Evolutionary conservation across 129 eudicot genomes (phyloP), one percentile per base, ranked within the genome.

Genomic region (Tagetes erecta): DNA sequence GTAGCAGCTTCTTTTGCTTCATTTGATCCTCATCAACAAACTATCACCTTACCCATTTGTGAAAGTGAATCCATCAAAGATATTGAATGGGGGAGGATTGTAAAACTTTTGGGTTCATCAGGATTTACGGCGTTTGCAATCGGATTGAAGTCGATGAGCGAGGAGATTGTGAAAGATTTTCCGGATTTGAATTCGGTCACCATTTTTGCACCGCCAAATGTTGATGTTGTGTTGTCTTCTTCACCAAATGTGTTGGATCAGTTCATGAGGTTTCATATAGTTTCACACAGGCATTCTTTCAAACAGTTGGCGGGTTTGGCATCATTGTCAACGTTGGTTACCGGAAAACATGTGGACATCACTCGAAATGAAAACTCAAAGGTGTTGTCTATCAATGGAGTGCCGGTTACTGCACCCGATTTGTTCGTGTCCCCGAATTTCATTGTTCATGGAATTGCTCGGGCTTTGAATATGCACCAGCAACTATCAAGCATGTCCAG

Each of bases 111-210:
- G 34, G 73, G 85, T 50, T 47, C 87, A 27, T 81, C 83, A 8
- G 89, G 94, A 39, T 90, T 78, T 38, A 86, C 78, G 64, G 71
- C 94, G 0, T 90, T 90, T 68, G 94, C 94, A 0, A 78, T 84
- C 52, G 94, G 89, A 31, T 76, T 90, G 70, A 71, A 85, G 11
- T 76, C 94, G 8, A 82, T 83, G 74, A 64, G 76, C n/a, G 84
- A 87, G 36, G 83, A 81, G 76, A 82, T 90, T 80, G 8, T 85
- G 12, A 74, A 67, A 58, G 90, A 89, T 44, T 80, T 67, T 74
- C 50, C 73, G 0, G 76, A 84, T 77, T 84, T 90, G 71, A 30
- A 56, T 3, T 79, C 82, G 0, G 86, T 85, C 2, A 87, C 94
- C 13, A 73, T 90, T 45, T 84, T 87, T 20, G 84, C 87, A 35